phyloP scores from a whole-genome alignment of 2,329 filamentous ascomycete species.

The Cladorrhinum sp. region DNA sequence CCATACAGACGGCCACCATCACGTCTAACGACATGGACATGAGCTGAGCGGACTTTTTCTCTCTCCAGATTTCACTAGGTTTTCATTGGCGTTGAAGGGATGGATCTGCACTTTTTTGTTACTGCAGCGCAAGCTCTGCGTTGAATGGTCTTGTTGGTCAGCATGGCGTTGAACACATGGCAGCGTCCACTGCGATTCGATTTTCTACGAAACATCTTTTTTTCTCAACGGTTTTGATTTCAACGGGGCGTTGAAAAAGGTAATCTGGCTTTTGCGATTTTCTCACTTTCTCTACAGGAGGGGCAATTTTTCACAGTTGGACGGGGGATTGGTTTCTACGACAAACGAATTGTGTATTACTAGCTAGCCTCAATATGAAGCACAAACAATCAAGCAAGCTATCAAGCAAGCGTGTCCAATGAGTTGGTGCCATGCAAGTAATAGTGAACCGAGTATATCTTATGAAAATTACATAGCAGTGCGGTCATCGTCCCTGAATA shows the following conservation, averaged over 20 bases:
- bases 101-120: conserved; percentile 6
- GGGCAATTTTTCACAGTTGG: conserved; percentile 1
- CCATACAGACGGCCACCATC: conserved; percentile 25
- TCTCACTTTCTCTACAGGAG: background rate
- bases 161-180: conserved; percentile 23
- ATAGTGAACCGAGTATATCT: background rate
- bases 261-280: conserved; percentile 15
- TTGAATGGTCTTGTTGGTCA: conserved; percentile 18
- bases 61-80: background rate
- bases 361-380: conserved; percentile 7
- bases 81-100: conserved; percentile 23
- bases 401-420: background rate
- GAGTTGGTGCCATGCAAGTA: background rate
- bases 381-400: background rate
- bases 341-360: conserved; percentile 14
- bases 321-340: background rate
- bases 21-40: conserved; percentile 36
- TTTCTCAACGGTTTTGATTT: conserved; percentile 6
- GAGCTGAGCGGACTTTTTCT: conserved; percentile 29
- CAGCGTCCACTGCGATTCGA: conserved; percentile 13
- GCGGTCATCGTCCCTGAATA: background rate
- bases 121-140: conserved; percentile 10
- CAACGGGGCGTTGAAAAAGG: conserved; percentile 18
- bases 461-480: background rate
- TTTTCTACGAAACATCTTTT: background rate